These are phyloP conservation scores for Chernovozyma sophiae-reginae DNA, from an alignment of 1,139 yeast genomes.

Conservation along the genomic window DNA sequence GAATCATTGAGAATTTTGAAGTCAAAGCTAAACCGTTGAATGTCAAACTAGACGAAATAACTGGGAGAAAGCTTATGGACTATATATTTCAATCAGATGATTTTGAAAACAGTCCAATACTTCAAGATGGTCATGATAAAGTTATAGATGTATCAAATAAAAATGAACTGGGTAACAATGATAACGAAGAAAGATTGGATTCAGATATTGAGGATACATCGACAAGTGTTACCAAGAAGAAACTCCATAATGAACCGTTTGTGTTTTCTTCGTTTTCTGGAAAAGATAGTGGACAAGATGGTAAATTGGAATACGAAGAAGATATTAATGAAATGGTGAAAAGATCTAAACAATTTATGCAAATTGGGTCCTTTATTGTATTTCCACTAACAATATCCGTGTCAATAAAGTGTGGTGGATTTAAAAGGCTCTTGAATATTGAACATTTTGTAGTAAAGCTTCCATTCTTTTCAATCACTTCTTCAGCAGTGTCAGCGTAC, in stretches of 20 bases:
- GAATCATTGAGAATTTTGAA: slow-evolving; percentile 51
- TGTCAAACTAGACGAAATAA: slow-evolving; percentile 55
- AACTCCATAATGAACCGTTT: not conserved
- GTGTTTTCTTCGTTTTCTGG: not conserved
- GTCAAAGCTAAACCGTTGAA: slow-evolving; percentile 53
- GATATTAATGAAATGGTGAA: slow-evolving; percentile 53
- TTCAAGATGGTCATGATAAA: slow-evolving; percentile 4
- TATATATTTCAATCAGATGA: slow-evolving; percentile 51
- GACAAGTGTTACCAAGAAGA: not conserved
- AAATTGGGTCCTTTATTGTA: slow-evolving; percentile 47
- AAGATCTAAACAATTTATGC: slow-evolving; percentile 55
- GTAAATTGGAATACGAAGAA: slow-evolving; percentile 22
- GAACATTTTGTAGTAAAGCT: slow-evolving; percentile 51
- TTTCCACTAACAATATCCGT: slow-evolving; percentile 47
- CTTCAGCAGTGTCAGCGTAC: slow-evolving; percentile 48
- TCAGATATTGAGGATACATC: not conserved
- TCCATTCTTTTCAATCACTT: slow-evolving; percentile 48
- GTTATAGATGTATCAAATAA: slow-evolving; percentile 9
- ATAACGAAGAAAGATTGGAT: slow-evolving; percentile 5
- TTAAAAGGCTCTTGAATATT: slow-evolving; percentile 56
- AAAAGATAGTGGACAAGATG: not conserved
- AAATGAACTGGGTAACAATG: slow-evolving; percentile 3
- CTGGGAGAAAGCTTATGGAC: slow-evolving; percentile 52
- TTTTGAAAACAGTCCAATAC: slow-evolving; percentile 26
- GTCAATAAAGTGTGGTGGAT: slow-evolving; percentile 57